Conservation (phyloP, 208 protist species). For the Acanthamoeba pearcei region DNA sequence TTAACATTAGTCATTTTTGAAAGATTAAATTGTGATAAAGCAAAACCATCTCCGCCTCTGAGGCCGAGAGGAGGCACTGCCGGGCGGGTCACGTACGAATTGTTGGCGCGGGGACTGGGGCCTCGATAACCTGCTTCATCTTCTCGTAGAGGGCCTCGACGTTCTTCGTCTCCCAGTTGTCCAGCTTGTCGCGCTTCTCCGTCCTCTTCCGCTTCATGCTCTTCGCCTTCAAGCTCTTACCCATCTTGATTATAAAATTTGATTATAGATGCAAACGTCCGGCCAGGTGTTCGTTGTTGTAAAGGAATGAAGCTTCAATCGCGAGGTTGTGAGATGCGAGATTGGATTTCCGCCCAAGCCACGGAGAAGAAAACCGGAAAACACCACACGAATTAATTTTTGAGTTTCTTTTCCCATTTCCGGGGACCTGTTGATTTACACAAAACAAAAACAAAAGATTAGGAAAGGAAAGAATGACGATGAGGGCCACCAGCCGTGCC, state of each 20-base stretch:
- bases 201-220: constrained; percentile 58
- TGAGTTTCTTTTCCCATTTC: background rate
- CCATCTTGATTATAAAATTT: background rate
- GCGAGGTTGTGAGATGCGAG: background rate
- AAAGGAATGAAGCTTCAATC: too few species aligned
- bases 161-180: constrained; percentile 55
- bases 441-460: too few species aligned
- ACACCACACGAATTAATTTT: background rate
- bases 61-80: too few species aligned
- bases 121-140: constrained; percentile 48
- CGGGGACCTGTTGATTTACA: background rate
- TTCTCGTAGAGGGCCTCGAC: constrained; percentile 57
- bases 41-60: background rate
- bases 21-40: background rate
- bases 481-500: constrained; percentile 21
- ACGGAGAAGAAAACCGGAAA: constrained; percentile 8
- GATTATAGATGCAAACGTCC: background rate
- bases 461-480: constrained; percentile 7
- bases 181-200: constrained; percentile 48
- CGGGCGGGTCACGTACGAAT: background rate
- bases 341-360: background rate
- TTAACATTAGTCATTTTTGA: background rate
- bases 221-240: constrained; percentile 38
- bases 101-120: background rate
- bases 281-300: background rate